Evolutionary conservation across 108 stramenopile species (phyloP).

Genomic region (Skeletonema tropicum): DNA sequence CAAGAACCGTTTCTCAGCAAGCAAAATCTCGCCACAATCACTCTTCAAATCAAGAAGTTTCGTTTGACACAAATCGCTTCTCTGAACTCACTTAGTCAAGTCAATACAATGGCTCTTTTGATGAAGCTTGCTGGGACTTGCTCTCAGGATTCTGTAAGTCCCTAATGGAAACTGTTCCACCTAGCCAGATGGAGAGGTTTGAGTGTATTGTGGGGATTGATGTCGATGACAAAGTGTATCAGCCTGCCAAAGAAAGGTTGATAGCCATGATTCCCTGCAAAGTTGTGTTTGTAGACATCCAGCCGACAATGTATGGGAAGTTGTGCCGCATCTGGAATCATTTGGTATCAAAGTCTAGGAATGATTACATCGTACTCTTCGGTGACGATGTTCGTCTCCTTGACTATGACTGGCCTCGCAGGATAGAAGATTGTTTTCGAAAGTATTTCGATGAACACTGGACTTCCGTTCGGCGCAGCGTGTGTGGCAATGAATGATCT

Average conservation of each 20-base stretch:
- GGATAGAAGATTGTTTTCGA: constrained; percentile 28
- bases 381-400: constrained; percentile 26
- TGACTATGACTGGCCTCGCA: constrained; percentile 32
- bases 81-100: constrained; percentile 14
- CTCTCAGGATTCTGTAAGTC: constrained; percentile 23
- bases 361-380: constrained; percentile 31
- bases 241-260: constrained; percentile 21
- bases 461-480: constrained; percentile 51
- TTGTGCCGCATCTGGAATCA: constrained; percentile 51
- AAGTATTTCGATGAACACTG: constrained; percentile 6
- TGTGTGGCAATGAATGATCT: constrained; percentile 47
- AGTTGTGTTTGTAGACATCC: constrained; percentile 40
- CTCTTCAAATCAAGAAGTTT: neutral
- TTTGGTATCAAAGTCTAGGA: constrained; percentile 14
- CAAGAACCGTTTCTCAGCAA: neutral
- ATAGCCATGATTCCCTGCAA: constrained; percentile 19
- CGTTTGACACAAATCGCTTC: constrained; percentile 29
- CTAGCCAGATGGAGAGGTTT: neutral
- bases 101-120: constrained; percentile 7
- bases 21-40: constrained; percentile 4
- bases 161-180: constrained; percentile 23
- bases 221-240: constrained; percentile 33
- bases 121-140: constrained; percentile 27
- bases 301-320: constrained; percentile 38
- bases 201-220: constrained; percentile 52